Conservation (phyloP, 2,329 filamentous ascomycete species). For the Emergomyces orientalis region DNA sequence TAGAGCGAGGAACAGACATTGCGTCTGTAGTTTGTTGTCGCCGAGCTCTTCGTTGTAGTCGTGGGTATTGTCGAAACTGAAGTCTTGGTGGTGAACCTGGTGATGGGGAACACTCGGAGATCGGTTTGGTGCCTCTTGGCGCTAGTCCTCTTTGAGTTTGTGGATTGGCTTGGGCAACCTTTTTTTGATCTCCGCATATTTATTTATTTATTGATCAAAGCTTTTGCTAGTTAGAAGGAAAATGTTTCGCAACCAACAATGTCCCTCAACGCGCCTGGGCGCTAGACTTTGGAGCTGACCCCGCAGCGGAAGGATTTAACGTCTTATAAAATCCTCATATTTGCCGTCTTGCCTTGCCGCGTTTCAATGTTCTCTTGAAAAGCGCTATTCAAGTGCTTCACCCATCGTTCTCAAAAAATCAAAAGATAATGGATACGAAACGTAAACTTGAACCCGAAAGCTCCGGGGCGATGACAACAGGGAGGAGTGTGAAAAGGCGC, state of each 20-base stretch:
- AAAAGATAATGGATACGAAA: neutral
- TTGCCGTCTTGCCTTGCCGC: neutral
- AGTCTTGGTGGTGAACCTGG: neutral
- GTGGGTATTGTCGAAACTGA: neutral
- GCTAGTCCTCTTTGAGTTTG: constrained; percentile 3
- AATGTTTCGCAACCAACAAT: neutral
- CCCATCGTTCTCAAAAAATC: neutral
- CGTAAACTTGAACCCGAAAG: neutral
- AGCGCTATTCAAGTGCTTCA: neutral
- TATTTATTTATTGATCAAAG: neutral
- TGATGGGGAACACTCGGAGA: neutral
- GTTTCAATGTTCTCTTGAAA: neutral
- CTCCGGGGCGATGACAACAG: neutral
- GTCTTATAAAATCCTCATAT: neutral
- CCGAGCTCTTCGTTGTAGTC: neutral
- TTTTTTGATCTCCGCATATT: neutral
- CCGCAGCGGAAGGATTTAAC: neutral
- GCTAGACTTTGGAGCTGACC: too few relatives aligned
- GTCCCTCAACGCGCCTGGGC: neutral
- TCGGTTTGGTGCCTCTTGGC: neutral
- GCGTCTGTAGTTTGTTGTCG: neutral
- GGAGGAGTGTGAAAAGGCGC: neutral
- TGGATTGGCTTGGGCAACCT: too few relatives aligned
- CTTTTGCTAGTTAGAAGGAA: neutral
- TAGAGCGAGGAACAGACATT: constrained; percentile 45